Evolutionary conservation across 148 eudicot genomes (phyloP).

Genomic region (Talinum fruticosum): DNA sequence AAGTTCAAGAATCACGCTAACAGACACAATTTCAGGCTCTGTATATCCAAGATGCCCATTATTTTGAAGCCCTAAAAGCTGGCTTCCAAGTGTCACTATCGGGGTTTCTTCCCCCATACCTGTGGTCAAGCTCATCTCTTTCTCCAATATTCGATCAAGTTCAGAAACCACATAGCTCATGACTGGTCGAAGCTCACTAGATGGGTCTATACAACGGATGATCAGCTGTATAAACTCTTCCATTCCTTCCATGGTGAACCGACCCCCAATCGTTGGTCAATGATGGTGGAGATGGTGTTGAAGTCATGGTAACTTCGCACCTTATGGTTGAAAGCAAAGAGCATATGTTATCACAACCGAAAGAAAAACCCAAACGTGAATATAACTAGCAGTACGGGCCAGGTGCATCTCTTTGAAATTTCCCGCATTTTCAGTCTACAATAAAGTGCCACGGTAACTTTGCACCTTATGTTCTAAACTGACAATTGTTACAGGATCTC

Average conservation of each 20-base stretch:
- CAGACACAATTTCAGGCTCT: conserved; percentile 9
- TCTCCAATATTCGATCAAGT: conserved; percentile 86
- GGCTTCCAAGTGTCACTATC: conserved; percentile 93
- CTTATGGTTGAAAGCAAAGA: conserved; percentile 31
- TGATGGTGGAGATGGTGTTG: conserved; percentile 51
- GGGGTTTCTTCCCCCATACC: conserved; percentile 97
- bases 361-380: background rate
- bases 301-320: conserved; percentile 70
- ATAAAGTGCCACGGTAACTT: too few relatives aligned
- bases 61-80: conserved; percentile 76
- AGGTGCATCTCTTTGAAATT: background rate
- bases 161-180: conserved; percentile 67
- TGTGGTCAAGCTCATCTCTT: conserved; percentile 93
- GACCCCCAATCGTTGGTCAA: conserved; percentile 80
- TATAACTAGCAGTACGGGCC: background rate
- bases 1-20: conserved; percentile 47
- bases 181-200: conserved; percentile 69
- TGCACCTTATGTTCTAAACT: too few relatives aligned
- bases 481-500: background rate
- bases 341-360: background rate
- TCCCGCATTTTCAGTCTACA: background rate
- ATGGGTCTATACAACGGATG: conserved; percentile 63
- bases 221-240: conserved; percentile 77
- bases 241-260: conserved; percentile 88
- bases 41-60: conserved; percentile 16